phyloP scores from a whole-genome alignment of 1,284 basidiomycete genomes.

The Porogramme epimiltina region DNA sequence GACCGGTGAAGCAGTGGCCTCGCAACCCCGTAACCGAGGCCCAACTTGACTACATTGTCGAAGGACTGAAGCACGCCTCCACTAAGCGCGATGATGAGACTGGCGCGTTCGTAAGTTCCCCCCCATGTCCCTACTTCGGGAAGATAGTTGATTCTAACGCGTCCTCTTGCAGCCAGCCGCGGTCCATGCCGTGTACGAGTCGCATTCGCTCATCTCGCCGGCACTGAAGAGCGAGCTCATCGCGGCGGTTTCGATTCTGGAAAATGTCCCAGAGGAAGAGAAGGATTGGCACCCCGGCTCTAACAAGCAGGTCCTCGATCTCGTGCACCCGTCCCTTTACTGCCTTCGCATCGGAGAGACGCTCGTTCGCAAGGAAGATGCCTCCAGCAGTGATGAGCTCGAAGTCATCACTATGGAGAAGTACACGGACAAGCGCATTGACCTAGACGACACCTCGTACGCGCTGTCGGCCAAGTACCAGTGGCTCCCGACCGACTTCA shows the following conservation, averaged over 20 bases:
- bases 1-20: conserved; percentile 5
- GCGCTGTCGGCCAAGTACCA: conserved; percentile 2
- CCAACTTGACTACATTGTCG: conserved; percentile 10
- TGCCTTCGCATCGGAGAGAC: conserved; percentile 3
- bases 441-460: not conserved
- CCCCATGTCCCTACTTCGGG: not conserved
- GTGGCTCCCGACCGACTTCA: conserved; percentile 13
- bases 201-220: not conserved
- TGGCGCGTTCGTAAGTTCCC: conserved; percentile 27
- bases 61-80: conserved; percentile 1
- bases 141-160: not conserved
- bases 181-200: not conserved
- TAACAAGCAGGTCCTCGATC: conserved; percentile 5
- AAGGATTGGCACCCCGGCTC: conserved; percentile 11
- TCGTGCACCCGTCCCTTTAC: conserved; percentile 10
- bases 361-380: not conserved
- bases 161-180: not conserved
- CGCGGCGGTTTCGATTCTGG: not conserved
- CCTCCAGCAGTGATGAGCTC: not conserved
- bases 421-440: not conserved
- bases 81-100: not conserved
- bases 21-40: not conserved
- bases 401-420: not conserved
- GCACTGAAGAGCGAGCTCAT: not conserved
- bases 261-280: conserved; percentile 4